Percentiles rank a stretch among this genome's conserved stretches.
Evolutionary conservation across 31 red algal genomes (phyloP).

Genomic region (Asparagopsis taxiformis): DNA sequence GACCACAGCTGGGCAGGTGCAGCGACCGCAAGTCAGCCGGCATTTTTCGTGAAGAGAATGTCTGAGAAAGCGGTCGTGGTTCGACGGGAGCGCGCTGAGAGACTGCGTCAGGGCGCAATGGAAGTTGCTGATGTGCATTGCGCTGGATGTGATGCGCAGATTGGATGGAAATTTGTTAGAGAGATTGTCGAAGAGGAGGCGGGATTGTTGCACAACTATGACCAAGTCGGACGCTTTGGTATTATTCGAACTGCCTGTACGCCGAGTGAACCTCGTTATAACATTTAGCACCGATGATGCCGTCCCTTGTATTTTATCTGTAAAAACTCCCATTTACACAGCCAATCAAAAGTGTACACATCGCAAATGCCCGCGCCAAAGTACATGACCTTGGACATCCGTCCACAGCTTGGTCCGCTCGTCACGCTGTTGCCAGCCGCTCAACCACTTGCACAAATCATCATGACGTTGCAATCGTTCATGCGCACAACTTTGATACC

Average conservation of each 20-base stretch:
- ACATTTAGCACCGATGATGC: too few relatives aligned
- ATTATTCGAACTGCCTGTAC: constrained; percentile 47
- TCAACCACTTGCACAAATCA: too few relatives aligned
- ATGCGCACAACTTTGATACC: constrained; percentile 47
- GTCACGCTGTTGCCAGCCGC: too few relatives aligned
- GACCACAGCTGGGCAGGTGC: constrained; percentile 64
- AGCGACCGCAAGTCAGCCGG: constrained; percentile 42
- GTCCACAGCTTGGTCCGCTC: too few relatives aligned
- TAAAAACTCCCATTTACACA: too few relatives aligned
- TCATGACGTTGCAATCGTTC: constrained; percentile 3
- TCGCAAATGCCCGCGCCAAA: too few relatives aligned
- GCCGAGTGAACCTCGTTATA: constrained; percentile 30
- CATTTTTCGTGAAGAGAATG: constrained; percentile 62
- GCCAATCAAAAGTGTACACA: too few relatives aligned
- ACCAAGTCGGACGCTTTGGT: constrained; percentile 61
- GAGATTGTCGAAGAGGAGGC: constrained; percentile 23
- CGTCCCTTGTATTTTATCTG: too few relatives aligned
- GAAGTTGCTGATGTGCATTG: constrained; percentile 70
- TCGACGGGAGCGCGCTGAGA: constrained; percentile 24
- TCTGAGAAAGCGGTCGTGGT: constrained; percentile 4
- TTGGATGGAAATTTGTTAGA: constrained; percentile 63
- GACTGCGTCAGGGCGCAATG: constrained; percentile 51
- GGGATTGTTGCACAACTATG: constrained; percentile 53
- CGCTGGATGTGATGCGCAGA: constrained; percentile 18
- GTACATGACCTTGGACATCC: too few relatives aligned